These are phyloP conservation scores for Populus deltoides DNA, from an alignment of 345 rosid species.

Conservation along the genomic window DNA sequence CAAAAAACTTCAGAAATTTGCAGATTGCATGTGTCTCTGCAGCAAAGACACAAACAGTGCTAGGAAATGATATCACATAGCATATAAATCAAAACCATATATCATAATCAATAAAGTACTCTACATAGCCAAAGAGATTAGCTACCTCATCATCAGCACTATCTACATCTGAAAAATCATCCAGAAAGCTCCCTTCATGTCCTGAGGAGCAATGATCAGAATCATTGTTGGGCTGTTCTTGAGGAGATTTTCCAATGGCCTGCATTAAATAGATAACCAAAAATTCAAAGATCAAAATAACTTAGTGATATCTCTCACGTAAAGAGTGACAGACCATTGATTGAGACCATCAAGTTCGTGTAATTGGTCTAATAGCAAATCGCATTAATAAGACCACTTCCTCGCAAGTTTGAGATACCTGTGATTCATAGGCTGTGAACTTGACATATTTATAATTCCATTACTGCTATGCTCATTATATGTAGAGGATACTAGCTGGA, in stretches of 20 bases:
- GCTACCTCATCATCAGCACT: slow-evolving; percentile 64
- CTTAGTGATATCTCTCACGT: background rate
- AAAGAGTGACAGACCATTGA: background rate
- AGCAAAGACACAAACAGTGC: too few species aligned
- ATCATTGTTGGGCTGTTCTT: slow-evolving; percentile 29
- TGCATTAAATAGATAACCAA: slow-evolving; percentile 22
- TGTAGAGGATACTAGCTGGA: background rate
- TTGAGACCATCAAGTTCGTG: background rate
- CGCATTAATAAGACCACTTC: background rate
- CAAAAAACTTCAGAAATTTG: too few species aligned
- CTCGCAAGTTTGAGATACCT: background rate
- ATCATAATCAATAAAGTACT: background rate
- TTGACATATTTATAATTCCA: background rate
- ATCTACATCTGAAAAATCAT: slow-evolving; percentile 49
- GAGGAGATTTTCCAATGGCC: slow-evolving; percentile 53
- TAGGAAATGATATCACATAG: background rate
- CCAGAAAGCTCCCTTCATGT: slow-evolving; percentile 42
- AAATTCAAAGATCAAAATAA: background rate
- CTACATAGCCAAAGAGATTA: background rate
- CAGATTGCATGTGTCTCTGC: too few species aligned
- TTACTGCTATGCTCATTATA: background rate
- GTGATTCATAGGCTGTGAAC: too few species aligned
- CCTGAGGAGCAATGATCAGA: slow-evolving; percentile 49
- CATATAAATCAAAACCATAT: background rate
- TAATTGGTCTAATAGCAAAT: background rate